Conservation (phyloP, 108 stramenopile genomes). For the Skeletonema costatum region DNA sequence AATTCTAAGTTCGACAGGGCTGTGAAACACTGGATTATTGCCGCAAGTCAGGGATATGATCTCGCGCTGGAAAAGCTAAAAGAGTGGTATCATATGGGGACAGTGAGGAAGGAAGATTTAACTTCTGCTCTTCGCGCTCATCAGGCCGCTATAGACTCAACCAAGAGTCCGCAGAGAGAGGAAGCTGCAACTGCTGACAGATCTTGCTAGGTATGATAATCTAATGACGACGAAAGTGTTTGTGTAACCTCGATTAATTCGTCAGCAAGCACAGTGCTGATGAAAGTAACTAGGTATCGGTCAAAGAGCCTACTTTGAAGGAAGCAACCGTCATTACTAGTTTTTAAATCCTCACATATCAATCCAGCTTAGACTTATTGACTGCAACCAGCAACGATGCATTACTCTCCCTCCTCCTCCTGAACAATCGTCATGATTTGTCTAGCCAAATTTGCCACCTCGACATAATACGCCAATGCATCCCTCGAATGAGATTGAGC, state of each 20-base stretch:
- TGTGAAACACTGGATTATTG: neutral
- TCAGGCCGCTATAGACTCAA: neutral
- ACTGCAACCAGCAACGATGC: no score
- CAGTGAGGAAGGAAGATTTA: neutral
- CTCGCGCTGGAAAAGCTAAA: neutral
- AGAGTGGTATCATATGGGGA: neutral
- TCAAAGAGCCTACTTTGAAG: no score
- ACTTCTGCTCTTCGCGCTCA: neutral
- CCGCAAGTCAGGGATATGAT: neutral
- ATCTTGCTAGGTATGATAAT: no score
- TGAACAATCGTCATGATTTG: constrained; percentile 32
- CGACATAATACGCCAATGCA: constrained; percentile 48
- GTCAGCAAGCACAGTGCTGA: no score
- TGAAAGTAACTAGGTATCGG: no score
- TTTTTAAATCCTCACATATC: no score
- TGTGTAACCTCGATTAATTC: no score
- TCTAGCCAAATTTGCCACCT: constrained; percentile 45
- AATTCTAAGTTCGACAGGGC: neutral
- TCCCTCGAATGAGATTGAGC: constrained; percentile 42
- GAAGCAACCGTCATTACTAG: no score
- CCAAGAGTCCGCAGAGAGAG: neutral
- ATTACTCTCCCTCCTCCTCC: neutral
- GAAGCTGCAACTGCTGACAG: neutral
- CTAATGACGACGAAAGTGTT: no score
- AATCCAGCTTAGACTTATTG: no score